phyloP scores from a whole-genome alignment of 805 yeast genomes.

The Kluyveromyces starmeri region DNA sequence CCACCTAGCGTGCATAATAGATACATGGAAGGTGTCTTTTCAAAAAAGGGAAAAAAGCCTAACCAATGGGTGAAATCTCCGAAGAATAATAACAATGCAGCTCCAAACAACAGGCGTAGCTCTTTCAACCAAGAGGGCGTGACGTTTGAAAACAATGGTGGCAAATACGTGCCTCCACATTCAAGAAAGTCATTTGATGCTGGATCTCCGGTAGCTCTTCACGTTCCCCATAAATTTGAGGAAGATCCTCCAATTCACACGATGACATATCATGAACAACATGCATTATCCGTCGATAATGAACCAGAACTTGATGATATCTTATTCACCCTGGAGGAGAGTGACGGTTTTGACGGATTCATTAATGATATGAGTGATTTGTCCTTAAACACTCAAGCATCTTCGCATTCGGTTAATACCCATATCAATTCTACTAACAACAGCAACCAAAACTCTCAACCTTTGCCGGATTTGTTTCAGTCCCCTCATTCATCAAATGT shows the following conservation, averaged over 20 bases:
- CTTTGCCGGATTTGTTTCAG: constrained; percentile 26
- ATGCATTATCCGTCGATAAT: constrained; percentile 9
- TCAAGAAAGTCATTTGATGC: constrained; percentile 32
- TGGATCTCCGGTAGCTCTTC: constrained; percentile 16
- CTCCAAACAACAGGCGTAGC: constrained; percentile 10
- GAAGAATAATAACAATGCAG: constrained; percentile 17
- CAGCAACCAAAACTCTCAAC: constrained; percentile 5
- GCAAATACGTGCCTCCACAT: constrained; percentile 64
- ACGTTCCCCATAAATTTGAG: constrained; percentile 19
- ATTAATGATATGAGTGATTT: constrained; percentile 21
- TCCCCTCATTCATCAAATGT: constrained; percentile 15
- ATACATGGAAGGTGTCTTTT: constrained; percentile 57
- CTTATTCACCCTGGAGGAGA: constrained; percentile 30
- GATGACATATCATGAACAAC: constrained; percentile 18
- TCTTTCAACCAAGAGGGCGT: constrained; percentile 29
- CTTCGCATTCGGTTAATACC: constrained; percentile 3
- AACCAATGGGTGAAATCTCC: constrained; percentile 16
- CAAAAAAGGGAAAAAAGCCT: constrained; percentile 28
- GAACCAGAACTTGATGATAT: constrained; percentile 28
- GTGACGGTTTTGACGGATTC: constrained; percentile 21
- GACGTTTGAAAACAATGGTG: neutral
- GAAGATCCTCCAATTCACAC: constrained; percentile 29
- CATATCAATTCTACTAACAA: neutral
- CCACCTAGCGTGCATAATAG: constrained; percentile 67
- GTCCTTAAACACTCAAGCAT: constrained; percentile 12